Conservation (phyloP, 2,329 filamentous ascomycete genomes). For the Apiospora pterosperma region DNA sequence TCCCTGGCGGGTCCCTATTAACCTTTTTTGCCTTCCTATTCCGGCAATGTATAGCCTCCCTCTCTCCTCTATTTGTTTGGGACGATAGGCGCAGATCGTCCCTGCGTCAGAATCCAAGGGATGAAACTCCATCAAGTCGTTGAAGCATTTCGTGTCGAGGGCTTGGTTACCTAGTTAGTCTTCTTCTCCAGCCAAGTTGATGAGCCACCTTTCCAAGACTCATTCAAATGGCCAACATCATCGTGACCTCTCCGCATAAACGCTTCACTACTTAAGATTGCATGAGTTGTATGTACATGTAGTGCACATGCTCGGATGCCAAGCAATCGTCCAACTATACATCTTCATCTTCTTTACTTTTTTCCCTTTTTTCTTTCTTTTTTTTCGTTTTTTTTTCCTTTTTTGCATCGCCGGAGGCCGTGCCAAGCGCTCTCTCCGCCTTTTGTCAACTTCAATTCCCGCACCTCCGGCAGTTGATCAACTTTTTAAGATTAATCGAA, state of each 20-base stretch:
- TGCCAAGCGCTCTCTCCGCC: background rate
- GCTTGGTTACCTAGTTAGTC: background rate
- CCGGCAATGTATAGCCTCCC: background rate
- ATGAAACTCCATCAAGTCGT: background rate
- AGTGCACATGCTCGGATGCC: background rate
- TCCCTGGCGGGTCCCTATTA: background rate
- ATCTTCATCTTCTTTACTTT: background rate
- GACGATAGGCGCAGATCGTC: background rate
- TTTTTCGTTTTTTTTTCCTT: too few relatives aligned
- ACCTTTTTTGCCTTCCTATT: conserved; percentile 3
- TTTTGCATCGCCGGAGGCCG: background rate
- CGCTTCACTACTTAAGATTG: background rate
- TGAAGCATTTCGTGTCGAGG: background rate
- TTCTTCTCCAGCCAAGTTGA: too few relatives aligned
- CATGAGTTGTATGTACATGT: background rate
- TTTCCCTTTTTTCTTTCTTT: too few relatives aligned
- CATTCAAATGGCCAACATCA: background rate
- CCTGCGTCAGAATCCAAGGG: background rate
- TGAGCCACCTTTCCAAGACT: background rate
- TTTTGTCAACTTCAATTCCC: background rate
- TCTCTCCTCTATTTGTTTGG: background rate
- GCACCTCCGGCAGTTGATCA: background rate
- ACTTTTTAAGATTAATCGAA: background rate
- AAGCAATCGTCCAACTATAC: background rate
- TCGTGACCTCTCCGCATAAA: background rate